Evolutionary conservation across 2,329 filamentous ascomycete species (phyloP).

Genomic region (Ophiostoma sp.): DNA sequence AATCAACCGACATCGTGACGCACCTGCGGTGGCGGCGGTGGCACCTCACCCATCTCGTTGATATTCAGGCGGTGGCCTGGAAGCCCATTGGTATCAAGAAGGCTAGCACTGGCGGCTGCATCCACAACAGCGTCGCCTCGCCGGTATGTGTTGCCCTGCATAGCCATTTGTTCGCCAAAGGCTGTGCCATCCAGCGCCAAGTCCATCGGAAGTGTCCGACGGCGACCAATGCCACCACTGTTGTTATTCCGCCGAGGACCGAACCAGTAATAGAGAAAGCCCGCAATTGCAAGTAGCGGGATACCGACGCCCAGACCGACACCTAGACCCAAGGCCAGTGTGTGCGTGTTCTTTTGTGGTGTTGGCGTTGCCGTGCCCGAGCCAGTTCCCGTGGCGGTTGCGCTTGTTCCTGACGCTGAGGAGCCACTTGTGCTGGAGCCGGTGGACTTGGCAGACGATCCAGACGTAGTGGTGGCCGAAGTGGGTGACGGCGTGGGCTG

Average conservation of each 20-base stretch:
- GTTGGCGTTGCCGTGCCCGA: background rate
- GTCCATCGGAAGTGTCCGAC: slow-evolving; percentile 4
- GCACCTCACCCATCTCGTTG: slow-evolving; percentile 6
- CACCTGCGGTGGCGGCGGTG: slow-evolving; percentile 9
- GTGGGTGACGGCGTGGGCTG: slow-evolving; percentile 13
- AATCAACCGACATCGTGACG: background rate
- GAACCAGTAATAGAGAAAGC: background rate
- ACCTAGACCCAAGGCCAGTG: slow-evolving; percentile 12
- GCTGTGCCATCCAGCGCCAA: slow-evolving; percentile 19
- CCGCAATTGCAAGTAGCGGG: background rate
- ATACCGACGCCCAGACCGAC: slow-evolving; percentile 22
- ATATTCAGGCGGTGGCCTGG: background rate
- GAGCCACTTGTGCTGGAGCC: background rate
- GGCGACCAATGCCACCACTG: background rate
- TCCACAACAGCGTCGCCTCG: background rate
- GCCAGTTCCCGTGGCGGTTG: background rate
- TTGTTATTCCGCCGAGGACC: background rate
- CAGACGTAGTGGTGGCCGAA: background rate
- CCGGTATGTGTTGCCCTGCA: background rate
- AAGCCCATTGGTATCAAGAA: background rate
- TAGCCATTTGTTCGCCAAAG: slow-evolving; percentile 20
- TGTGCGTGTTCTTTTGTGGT: background rate
- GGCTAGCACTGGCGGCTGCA: background rate
- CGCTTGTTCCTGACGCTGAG: background rate
- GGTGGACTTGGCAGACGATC: background rate